Conservation (phyloP, 1,284 basidiomycete genomes). For the Chondrostereum purpureum region DNA sequence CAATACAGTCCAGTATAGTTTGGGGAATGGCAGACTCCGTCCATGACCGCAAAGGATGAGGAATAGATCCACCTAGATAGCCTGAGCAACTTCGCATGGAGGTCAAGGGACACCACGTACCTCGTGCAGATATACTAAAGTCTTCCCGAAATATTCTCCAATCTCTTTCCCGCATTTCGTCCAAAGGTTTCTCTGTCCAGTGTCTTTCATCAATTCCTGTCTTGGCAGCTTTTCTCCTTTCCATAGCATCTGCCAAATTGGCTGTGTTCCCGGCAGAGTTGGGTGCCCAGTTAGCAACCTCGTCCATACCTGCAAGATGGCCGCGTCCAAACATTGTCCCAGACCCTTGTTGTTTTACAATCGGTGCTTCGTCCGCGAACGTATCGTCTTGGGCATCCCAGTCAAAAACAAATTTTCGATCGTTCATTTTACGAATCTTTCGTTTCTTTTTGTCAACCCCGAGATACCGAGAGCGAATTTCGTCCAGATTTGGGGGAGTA, state of each 20-base stretch:
- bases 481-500: constrained; percentile 67
- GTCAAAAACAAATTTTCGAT: constrained; percentile 97
- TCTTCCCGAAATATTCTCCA: constrained; percentile 99
- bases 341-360: constrained; percentile 66
- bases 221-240: constrained; percentile 77
- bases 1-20: constrained; percentile 78
- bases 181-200: constrained; percentile 93
- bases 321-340: constrained; percentile 84
- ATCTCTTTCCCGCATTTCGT: constrained; percentile 95
- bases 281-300: constrained; percentile 33
- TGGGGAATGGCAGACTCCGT: constrained; percentile 80
- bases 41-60: constrained; percentile 91
- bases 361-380: constrained; percentile 59
- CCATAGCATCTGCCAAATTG: constrained; percentile 68
- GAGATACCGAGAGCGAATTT: constrained; percentile 83
- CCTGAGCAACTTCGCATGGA: neutral
- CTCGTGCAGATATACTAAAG: constrained; percentile 91
- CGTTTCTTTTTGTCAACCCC: constrained; percentile 91
- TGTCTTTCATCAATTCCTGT: constrained; percentile 86
- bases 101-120: constrained; percentile 30
- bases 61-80: constrained; percentile 78
- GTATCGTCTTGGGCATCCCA: constrained; percentile 96
- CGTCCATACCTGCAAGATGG: constrained; percentile 81
- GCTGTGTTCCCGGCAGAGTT: constrained; percentile 21
- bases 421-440: constrained; percentile 87